Percentiles rank a stretch among this genome's conserved stretches.
These are phyloP conservation scores for Dichomitus squalens DNA, from an alignment of 1,284 basidiomycete species.

Conservation along the genomic window DNA sequence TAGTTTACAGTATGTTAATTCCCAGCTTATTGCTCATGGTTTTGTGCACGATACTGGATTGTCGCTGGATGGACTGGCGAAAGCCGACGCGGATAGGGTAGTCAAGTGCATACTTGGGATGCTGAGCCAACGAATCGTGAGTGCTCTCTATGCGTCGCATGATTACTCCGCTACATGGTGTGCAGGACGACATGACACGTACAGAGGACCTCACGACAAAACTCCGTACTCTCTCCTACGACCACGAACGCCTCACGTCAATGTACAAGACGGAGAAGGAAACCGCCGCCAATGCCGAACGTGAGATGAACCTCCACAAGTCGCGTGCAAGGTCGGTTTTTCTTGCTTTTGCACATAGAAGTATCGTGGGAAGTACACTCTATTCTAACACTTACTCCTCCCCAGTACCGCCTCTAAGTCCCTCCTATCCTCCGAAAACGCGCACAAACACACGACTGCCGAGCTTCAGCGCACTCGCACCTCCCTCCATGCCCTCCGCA, in stretches of 20 bases:
- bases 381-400: neutral
- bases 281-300: conserved; percentile 66
- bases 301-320: conserved; percentile 74
- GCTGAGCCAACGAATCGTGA: conserved; percentile 77
- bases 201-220: conserved; percentile 79
- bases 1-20: conserved; percentile 69
- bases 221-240: conserved; percentile 78
- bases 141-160: conserved; percentile 32
- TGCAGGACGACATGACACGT: conserved; percentile 78
- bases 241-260: conserved; percentile 74
- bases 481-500: conserved; percentile 63
- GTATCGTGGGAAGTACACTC: neutral
- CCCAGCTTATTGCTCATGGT: conserved; percentile 80
- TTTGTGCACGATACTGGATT: conserved; percentile 68
- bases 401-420: conserved; percentile 54
- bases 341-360: neutral
- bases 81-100: conserved; percentile 63
- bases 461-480: conserved; percentile 72
- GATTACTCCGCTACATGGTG: neutral
- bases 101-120: conserved; percentile 80
- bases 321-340: conserved; percentile 65
- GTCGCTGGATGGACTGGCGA: conserved; percentile 60
- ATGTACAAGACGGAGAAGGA: conserved; percentile 62
- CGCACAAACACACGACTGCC: conserved; percentile 66
- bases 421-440: conserved; percentile 59